Base-by-base conservation (phyloP, 192 early-diverging fungal species). In the Ambispora gerdemannii region DNA sequence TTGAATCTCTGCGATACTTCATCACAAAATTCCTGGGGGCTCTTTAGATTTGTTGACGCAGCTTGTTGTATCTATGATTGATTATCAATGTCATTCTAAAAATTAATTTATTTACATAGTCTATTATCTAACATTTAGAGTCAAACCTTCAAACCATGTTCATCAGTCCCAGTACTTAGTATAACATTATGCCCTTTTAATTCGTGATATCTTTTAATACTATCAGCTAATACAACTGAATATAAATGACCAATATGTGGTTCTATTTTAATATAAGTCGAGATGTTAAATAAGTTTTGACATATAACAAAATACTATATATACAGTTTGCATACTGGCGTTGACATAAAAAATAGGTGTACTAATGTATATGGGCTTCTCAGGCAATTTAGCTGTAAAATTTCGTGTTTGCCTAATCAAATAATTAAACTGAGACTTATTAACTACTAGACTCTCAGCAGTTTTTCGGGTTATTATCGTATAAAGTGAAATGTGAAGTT, bases 171-270 rank as follows among this genome's bases (percentile, higher is more conserved):
- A 2, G 89, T 90, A 25, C 78, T 80, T 17, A 91, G 63, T 11
- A 89, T 24, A 0, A 84, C 77, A 20, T 67, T 70, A 25, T 83
- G 74, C 17, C 92, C 93, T 34, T 83, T 88, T 51, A 98, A 66
- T 30, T 82, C 83, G 64, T 89, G 84, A 67, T 86, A 95, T 25
- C 95, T 77, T 66, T 86, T 85, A 20, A 96, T 73, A 4, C 87
- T 86, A 71, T 98, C 96, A 0, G 90, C 88, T 1, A 98, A 75
- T 8, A 97, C 92, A 0, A 90, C 80, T 4, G 95, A 92, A 76
- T 95, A 95, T 64, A 98, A 78, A 69, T 98, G 96, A 11, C 96
- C 96, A 74, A 98, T 91, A 77, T 98, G 96, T 19, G 95, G 95
- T 11, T 82, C 91, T 80, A 83, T 71, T 33, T 13, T 30, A n/a